Conservation (phyloP, 1,139 yeast genomes). For the Hansenula anomala region DNA sequence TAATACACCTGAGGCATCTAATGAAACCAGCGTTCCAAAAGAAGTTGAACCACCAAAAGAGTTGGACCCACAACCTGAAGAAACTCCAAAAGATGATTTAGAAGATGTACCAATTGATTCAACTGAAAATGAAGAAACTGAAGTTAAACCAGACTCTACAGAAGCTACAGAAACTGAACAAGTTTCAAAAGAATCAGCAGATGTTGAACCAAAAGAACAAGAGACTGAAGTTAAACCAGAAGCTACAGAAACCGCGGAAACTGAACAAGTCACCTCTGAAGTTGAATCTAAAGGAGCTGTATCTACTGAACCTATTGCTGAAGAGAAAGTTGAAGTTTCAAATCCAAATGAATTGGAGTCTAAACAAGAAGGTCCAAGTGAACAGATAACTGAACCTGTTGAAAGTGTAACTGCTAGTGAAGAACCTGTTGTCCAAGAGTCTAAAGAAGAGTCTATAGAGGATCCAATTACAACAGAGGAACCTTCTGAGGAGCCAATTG, state of each 20-base stretch:
- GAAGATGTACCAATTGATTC: slow-evolving; percentile 1
- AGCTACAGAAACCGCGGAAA: slow-evolving; percentile 4
- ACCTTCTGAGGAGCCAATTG: background rate
- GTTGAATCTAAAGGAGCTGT: slow-evolving; percentile 1
- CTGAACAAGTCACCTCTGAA: slow-evolving; percentile 2
- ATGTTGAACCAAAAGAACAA: slow-evolving; percentile 5
- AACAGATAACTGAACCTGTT: background rate
- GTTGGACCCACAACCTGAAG: background rate
- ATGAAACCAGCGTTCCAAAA: no score
- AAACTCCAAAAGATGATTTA: background rate
- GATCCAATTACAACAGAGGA: background rate
- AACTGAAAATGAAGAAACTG: slow-evolving; percentile 7
- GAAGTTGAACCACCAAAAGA: slow-evolving; percentile 7
- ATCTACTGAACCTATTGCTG: background rate
- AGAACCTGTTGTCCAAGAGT: background rate
- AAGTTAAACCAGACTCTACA: slow-evolving; percentile 4
- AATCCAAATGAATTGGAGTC: slow-evolving; percentile 1
- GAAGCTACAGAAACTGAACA: slow-evolving; percentile 6
- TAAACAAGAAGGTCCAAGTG: background rate
- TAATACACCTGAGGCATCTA: no score
- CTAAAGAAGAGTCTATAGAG: background rate
- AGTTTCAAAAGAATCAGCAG: slow-evolving; percentile 4
- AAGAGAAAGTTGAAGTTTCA: background rate
- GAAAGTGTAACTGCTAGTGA: background rate
- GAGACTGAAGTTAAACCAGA: slow-evolving; percentile 4